A percentile compares a stretch with the other conserved stretches of the same genome.
Evolutionary conservation across 202 grass and related monocot species (phyloP).

Genomic region (Dendrocalamus latiflorus): DNA sequence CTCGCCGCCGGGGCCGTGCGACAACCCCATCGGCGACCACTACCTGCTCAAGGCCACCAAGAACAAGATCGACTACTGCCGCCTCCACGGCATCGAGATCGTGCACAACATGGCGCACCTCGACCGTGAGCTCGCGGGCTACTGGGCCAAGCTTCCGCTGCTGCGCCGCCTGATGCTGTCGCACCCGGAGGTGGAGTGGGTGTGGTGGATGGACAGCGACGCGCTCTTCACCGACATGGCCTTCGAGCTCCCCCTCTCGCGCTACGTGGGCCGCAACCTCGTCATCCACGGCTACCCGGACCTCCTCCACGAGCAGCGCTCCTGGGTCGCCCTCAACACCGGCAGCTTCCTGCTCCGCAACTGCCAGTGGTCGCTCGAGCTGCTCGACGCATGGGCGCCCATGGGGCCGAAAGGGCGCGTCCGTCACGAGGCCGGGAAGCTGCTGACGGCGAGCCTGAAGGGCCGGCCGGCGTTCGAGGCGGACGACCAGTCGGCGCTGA

Average conservation of each 20-base stretch:
- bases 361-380: slow-evolving; percentile 66
- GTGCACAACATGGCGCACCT: slow-evolving; percentile 43
- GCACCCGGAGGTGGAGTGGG: slow-evolving; percentile 65
- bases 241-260: slow-evolving; percentile 46
- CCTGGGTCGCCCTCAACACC: slow-evolving; percentile 54
- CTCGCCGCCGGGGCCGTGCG: slow-evolving; percentile 45
- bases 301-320: slow-evolving; percentile 42
- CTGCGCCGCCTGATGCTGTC: slow-evolving; percentile 48
- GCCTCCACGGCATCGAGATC: slow-evolving; percentile 53
- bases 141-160: slow-evolving; percentile 48
- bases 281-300: slow-evolving; percentile 40
- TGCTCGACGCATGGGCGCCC: slow-evolving; percentile 51
- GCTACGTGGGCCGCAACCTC: slow-evolving; percentile 39
- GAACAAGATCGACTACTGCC: slow-evolving; percentile 65
- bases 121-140: slow-evolving; percentile 14
- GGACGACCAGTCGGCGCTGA: slow-evolving; percentile 52
- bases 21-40: slow-evolving; percentile 35
- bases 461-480: slow-evolving; percentile 35
- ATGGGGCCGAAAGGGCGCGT: slow-evolving; percentile 44
- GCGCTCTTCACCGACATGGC: slow-evolving; percentile 60
- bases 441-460: slow-evolving; percentile 45
- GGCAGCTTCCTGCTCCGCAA: slow-evolving; percentile 54
- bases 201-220: slow-evolving; percentile 62
- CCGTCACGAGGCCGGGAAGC: slow-evolving; percentile 38
- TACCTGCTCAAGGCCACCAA: slow-evolving; percentile 52